phyloP scores from a whole-genome alignment of 352 stramenopile genomes.

The Phytopythium oedochilum region DNA sequence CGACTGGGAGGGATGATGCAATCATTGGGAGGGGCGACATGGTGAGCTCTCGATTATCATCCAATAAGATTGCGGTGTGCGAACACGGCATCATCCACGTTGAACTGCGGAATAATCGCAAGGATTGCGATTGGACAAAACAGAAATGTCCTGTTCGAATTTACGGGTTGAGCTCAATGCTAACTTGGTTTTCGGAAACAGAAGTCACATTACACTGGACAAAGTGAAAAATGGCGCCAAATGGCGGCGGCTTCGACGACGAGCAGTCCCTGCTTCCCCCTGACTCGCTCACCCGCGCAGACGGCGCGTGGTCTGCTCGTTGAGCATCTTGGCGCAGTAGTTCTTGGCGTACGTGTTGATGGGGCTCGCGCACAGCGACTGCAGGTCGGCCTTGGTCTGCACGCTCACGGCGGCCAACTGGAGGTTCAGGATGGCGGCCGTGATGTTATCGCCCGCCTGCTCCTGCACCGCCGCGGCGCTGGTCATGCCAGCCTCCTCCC shows the following conservation, averaged over 20 bases:
- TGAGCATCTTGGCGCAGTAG: conserved; percentile 33
- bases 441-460: conserved; percentile 13
- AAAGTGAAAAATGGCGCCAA: not conserved
- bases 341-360: conserved; percentile 30
- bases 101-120: not conserved
- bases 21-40: conserved; percentile 4
- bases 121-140: not conserved
- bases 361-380: conserved; percentile 16
- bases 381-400: conserved; percentile 25
- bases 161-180: not conserved
- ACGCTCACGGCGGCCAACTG: conserved; percentile 20
- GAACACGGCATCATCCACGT: not conserved
- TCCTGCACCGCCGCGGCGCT: conserved; percentile 1
- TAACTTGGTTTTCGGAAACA: not conserved
- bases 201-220: not conserved
- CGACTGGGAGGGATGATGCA: conserved; percentile 5
- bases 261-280: too few relatives aligned
- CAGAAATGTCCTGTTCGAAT: not conserved
- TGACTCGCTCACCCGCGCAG: conserved; percentile 12
- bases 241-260: too few relatives aligned
- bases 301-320: conserved; percentile 10
- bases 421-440: conserved; percentile 22
- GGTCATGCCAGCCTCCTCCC: not conserved
- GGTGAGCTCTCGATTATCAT: not conserved
- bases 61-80: not conserved